Evolutionary conservation across 2,329 filamentous ascomycete species (phyloP).

Genomic region (Lasiodiplodia citricola): DNA sequence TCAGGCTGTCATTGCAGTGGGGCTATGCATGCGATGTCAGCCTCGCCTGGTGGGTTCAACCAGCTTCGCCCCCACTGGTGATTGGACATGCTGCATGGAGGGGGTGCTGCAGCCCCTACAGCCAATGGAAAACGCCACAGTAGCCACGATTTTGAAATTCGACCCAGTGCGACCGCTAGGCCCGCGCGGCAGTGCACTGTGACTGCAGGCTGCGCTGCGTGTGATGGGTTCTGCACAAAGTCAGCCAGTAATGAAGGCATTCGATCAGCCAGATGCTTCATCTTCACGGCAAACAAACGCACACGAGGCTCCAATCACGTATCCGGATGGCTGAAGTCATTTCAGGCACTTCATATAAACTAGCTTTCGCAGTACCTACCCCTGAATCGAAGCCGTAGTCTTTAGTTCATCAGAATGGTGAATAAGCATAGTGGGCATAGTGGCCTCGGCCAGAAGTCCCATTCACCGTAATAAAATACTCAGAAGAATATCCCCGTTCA

Average conservation of each 20-base stretch:
- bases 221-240: neutral
- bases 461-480: no score
- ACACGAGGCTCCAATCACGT: neutral
- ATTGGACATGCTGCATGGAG: neutral
- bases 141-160: no score
- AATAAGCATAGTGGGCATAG: no score
- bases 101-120: neutral
- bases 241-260: no score
- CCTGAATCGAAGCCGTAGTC: no score
- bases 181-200: neutral
- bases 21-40: conserved; percentile 1
- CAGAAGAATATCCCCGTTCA: no score
- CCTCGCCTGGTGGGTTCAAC: neutral
- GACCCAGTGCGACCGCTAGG: neutral
- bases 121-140: neutral
- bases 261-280: neutral
- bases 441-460: no score
- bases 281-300: neutral
- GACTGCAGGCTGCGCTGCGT: neutral
- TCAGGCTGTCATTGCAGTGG: neutral
- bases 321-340: no score
- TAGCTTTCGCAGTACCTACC: no score
- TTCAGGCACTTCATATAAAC: no score
- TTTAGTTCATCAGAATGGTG: no score
- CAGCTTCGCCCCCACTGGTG: neutral